phyloP scores from a whole-genome alignment of 1,284 basidiomycete genomes.

The Thelephora terrestris region DNA sequence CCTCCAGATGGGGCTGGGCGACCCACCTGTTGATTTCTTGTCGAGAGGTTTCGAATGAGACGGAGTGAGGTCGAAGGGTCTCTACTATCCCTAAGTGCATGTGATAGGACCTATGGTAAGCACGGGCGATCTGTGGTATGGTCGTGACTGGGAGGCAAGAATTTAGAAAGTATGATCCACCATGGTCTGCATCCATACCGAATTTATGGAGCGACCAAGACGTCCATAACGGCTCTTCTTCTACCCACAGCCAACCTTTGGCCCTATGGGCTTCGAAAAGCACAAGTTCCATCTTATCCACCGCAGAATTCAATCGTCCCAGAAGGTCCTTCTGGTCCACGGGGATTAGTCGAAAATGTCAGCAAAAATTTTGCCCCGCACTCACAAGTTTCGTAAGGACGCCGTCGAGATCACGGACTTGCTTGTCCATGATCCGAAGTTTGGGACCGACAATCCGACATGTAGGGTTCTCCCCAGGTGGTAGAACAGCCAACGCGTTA shows the following conservation, averaged over 20 bases:
- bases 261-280: slow-evolving; percentile 56
- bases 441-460: slow-evolving; percentile 50
- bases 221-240: slow-evolving; percentile 61
- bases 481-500: slow-evolving; percentile 49
- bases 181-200: slow-evolving; percentile 30
- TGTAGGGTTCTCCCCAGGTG: slow-evolving; percentile 40
- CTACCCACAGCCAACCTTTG: slow-evolving; percentile 60
- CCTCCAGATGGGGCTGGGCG: slow-evolving; percentile 52
- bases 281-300: slow-evolving; percentile 54
- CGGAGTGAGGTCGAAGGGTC: slow-evolving; percentile 49
- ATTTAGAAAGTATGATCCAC: background rate
- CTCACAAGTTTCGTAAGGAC: slow-evolving; percentile 56
- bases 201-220: slow-evolving; percentile 75
- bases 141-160: slow-evolving; percentile 35
- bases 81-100: slow-evolving; percentile 47
- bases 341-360: background rate
- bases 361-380: slow-evolving; percentile 1
- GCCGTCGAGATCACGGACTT: slow-evolving; percentile 46
- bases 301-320: slow-evolving; percentile 43
- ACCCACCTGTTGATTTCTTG: slow-evolving; percentile 52
- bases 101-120: slow-evolving; percentile 59
- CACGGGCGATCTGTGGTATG: slow-evolving; percentile 43
- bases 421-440: slow-evolving; percentile 55
- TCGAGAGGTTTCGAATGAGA: slow-evolving; percentile 58
- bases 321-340: slow-evolving; percentile 56